Conservation (phyloP, 345 rosid genomes). For the Sonneratia caseolaris region DNA sequence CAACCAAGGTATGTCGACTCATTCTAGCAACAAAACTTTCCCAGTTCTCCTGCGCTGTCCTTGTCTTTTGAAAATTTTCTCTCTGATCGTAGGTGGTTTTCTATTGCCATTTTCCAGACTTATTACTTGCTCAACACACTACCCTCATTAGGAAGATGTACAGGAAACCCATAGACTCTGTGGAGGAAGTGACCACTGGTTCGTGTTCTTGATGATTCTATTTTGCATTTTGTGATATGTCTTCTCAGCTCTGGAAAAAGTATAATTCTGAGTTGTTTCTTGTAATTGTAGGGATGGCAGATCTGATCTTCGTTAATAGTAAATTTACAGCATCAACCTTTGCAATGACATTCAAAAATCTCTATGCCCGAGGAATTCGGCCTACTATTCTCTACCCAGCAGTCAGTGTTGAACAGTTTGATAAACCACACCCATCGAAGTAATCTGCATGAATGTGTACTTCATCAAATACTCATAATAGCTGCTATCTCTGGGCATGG, state of each 20-base stretch:
- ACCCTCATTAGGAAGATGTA: constrained; percentile 63
- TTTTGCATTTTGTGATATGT: neutral
- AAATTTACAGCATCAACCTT: constrained; percentile 78
- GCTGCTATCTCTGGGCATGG: neutral
- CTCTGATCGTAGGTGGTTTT: constrained; percentile 51
- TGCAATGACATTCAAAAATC: constrained; percentile 70
- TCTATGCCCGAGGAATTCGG: constrained; percentile 51
- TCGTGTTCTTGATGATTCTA: constrained; percentile 3
- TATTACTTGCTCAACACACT: constrained; percentile 75
- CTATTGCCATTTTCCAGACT: constrained; percentile 93
- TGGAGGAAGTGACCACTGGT: constrained; percentile 86
- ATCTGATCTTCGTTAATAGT: constrained; percentile 79
- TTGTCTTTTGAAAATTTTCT: constrained; percentile 5
- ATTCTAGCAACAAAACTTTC: neutral
- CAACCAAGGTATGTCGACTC: constrained; percentile 45
- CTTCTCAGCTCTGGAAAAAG: neutral
- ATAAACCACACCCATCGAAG: constrained; percentile 45
- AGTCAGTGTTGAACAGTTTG: constrained; percentile 72
- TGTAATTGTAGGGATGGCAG: constrained; percentile 70
- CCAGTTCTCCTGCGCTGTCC: neutral
- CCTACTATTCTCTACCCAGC: constrained; percentile 88
- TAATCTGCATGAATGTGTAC: constrained; percentile 29
- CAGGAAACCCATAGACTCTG: constrained; percentile 69
- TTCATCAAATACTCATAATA: constrained; percentile 9
- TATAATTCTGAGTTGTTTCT: neutral